Base-by-base conservation (phyloP, 139 green algal genomes). In the Gonium pectorale region DNA sequence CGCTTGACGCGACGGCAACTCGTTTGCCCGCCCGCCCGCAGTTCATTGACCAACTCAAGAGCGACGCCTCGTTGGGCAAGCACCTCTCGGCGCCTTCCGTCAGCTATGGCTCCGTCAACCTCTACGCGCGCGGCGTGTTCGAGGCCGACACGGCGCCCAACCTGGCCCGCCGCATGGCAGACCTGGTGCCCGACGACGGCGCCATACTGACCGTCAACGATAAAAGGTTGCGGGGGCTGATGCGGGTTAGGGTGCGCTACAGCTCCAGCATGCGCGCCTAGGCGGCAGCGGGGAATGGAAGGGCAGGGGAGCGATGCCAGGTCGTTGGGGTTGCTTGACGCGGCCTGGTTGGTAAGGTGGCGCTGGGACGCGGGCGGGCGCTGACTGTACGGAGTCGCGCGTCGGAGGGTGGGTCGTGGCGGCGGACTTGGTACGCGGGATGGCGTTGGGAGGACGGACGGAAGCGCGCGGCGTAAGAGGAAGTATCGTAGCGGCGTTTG, bases 121-220 rank as follows among this genome's bases (percentile, higher is more conserved):
- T 99, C 38, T 99, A 98, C 90, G 93, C 97, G 90, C 70, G 79
- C 43, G 97, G 96, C 3, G 89, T 95, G 6, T 92, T 99, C 37
- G 97, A 99, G 78, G 91, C 95, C 52, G 89, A 94, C 43, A 99
- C 96, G 2, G 89, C 91, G 27, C 72, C 71, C 17, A 99, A 99
- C 86, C 88, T 98, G 15, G n/a, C 27, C 31, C 94, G 93, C 67
- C 67, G 26, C 8, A 83, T 94, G 33, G 31, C 15, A 2, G 83
- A 91, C 26, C 80, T 94, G 49, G 79, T 94, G 35, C 81, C 87
- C 7, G 80, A 80, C 26, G 77, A 66, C 31, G 63, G 80, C 5
- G 87, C 81, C 38, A 62, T 95, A 5, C 80, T 99, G 3, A 95
- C 93, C 2, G 90, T 99, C 3, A 99, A 99, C 80, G 97, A 99